These are phyloP conservation scores for Fusarium transvaalense DNA, from an alignment of 2,329 filamentous ascomycete species.

Conservation along the genomic window DNA sequence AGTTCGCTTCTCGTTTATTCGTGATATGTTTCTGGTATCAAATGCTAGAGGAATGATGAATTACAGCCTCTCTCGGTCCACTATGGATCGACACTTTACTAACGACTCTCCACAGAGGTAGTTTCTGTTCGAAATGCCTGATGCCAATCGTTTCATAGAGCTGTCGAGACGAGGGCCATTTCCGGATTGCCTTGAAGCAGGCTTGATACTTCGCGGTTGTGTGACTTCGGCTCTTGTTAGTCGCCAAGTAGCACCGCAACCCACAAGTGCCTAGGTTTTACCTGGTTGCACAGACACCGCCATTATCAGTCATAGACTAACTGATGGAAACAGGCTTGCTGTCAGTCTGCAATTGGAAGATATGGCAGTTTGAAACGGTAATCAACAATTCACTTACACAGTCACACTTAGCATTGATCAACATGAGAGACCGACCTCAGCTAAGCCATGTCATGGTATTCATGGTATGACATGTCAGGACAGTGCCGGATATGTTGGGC, in stretches of 20 bases:
- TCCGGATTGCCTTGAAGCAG: background rate
- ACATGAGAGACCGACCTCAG: constrained; percentile 17
- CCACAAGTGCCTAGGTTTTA: constrained; percentile 31
- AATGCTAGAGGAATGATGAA: constrained; percentile 6
- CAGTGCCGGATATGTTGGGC: constrained; percentile 30
- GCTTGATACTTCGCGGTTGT: constrained; percentile 16
- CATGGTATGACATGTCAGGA: constrained; percentile 11
- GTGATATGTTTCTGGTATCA: constrained; percentile 15
- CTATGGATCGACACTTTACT: constrained; percentile 25
- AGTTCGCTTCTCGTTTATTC: constrained; percentile 35
- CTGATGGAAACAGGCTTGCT: constrained; percentile 35
- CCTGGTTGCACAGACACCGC: constrained; percentile 36
- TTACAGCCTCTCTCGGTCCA: constrained; percentile 12
- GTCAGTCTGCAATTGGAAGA: constrained; percentile 23
- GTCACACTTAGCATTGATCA: constrained; percentile 20
- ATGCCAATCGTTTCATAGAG: constrained; percentile 21
- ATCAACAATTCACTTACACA: constrained; percentile 6
- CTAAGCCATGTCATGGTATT: constrained; percentile 2
- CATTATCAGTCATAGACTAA: constrained; percentile 40
- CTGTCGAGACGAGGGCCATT: constrained; percentile 19
- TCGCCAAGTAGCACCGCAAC: constrained; percentile 25
- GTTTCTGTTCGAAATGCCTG: constrained; percentile 19
- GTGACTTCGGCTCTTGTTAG: constrained; percentile 32
- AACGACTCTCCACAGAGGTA: background rate
- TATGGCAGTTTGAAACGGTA: constrained; percentile 17